A percentile compares a stretch with the other conserved stretches of the same genome.
Evolutionary conservation across 148 eudicot genomes (phyloP).

Genomic region (Beta vulgaris): DNA sequence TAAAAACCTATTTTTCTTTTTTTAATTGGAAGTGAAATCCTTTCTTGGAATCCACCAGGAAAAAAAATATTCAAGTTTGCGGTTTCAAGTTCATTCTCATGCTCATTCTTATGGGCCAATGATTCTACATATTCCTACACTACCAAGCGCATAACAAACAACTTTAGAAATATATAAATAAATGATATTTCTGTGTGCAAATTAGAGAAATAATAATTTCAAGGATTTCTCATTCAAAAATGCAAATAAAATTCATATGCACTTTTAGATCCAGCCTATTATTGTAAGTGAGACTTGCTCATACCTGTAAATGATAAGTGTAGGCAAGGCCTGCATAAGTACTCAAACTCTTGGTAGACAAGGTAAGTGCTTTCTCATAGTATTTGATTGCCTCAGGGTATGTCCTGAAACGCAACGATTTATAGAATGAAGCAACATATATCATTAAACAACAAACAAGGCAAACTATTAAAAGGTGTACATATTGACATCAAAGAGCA

Average conservation of each 20-base stretch:
- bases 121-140: background rate
- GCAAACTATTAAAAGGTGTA: background rate
- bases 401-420: slow-evolving; percentile 47
- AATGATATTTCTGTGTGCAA: too few species aligned
- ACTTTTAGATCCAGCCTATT: background rate
- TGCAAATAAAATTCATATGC: background rate
- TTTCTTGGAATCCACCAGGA: too few species aligned
- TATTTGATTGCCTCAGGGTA: slow-evolving; percentile 71
- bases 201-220: background rate
- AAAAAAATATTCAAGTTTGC: background rate
- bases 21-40: background rate
- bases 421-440: background rate
- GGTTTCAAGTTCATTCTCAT: background rate
- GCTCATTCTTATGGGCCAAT: background rate
- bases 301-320: slow-evolving; percentile 93
- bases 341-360: slow-evolving; percentile 87
- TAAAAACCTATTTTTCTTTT: background rate
- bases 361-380: slow-evolving; percentile 88
- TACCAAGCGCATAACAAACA: background rate
- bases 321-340: slow-evolving; percentile 98
- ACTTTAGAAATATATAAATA: too few species aligned
- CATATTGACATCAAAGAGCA: background rate
- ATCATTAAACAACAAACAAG: background rate
- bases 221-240: background rate
- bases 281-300: background rate